Base-by-base conservation (phyloP, 2,329 filamentous ascomycete genomes). In the Zarea fungicola region DNA sequence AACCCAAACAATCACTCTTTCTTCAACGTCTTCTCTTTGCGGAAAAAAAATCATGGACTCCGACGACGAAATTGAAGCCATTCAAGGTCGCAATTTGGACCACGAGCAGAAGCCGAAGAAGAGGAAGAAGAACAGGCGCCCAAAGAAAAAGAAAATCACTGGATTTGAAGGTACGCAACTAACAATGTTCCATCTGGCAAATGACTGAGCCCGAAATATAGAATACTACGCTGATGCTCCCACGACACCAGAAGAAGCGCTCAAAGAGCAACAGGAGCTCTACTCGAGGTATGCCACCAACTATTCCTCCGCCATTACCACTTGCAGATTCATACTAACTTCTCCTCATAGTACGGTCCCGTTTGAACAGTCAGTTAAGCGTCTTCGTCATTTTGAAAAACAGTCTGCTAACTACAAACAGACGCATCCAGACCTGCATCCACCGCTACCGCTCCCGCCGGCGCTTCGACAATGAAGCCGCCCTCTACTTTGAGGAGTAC, bases 341-440 rank as follows among this genome's bases (percentile, higher is more conserved):
- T 11, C 6, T 9, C 5, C 26, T 14, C 21, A 10, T 41, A 44
- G 34, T 16, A 35, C 11, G 14, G 11, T 46, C 9, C 22, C 7
- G 2, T 47, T 47, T 32, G 16, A 21, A 21, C 9, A n/a, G 25
- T 36, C 32, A 14, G 32, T 6, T 21, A 39, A 28, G 22, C 13
- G 22, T 16, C 6, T 16, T 3, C 21, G 5, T 3, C 7, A 7
- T 22, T 18, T 3, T 26, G 18, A 31, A 22, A 14, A 23, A 23
- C 16, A 21, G n/a, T 25, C 36, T 23, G 34, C 35, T 16, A 22
- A 21, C n/a, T 29, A 9, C 8, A 6, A 13, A 1, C 41, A 87
- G 85, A 49, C 89, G 93, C 40, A 89, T 97, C 34, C 85, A 96
- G 61, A 78, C 84, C 22, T 93, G 89, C 40, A 86, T 97, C 48